A percentile compares a stretch with the other conserved stretches of the same genome.
Conservation (phyloP, 345 rosid genomes). For the Nephelium lappaceum region DNA sequence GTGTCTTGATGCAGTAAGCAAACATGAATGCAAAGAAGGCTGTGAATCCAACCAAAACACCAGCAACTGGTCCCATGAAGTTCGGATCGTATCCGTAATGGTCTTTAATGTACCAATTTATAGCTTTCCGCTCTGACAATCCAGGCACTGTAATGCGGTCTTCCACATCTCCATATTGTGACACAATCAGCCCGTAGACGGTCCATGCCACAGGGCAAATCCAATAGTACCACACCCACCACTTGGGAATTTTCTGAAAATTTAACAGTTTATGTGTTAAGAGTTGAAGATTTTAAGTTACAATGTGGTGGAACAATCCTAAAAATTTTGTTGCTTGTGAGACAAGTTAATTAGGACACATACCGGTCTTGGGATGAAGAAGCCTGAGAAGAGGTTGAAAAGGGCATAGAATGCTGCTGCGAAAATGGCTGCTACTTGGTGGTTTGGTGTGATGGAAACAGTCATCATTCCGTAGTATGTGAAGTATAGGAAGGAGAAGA, state of each 20-base stretch:
- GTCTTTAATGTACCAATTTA: constrained; percentile 51
- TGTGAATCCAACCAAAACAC: constrained; percentile 59
- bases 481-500: constrained; percentile 91
- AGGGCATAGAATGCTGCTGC: constrained; percentile 72
- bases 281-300: too few relatives aligned
- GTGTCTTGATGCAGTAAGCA: constrained; percentile 69
- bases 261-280: constrained; percentile 9
- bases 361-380: constrained; percentile 87
- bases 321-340: neutral
- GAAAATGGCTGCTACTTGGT: constrained; percentile 75
- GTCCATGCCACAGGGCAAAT: constrained; percentile 91
- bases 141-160: constrained; percentile 48
- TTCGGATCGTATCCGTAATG: constrained; percentile 59
- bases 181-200: constrained; percentile 61
- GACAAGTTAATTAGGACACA: constrained; percentile 7
- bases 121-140: constrained; percentile 19
- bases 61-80: constrained; percentile 71
- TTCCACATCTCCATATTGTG: constrained; percentile 72
- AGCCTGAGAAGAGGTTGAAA: constrained; percentile 88
- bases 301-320: neutral
- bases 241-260: constrained; percentile 70
- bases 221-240: constrained; percentile 99
- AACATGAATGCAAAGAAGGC: constrained; percentile 70
- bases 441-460: constrained; percentile 81
- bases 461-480: constrained; percentile 98